Evolutionary conservation across 257 asterid genomes (phyloP).

Genomic region (Jacaranda copaia): DNA sequence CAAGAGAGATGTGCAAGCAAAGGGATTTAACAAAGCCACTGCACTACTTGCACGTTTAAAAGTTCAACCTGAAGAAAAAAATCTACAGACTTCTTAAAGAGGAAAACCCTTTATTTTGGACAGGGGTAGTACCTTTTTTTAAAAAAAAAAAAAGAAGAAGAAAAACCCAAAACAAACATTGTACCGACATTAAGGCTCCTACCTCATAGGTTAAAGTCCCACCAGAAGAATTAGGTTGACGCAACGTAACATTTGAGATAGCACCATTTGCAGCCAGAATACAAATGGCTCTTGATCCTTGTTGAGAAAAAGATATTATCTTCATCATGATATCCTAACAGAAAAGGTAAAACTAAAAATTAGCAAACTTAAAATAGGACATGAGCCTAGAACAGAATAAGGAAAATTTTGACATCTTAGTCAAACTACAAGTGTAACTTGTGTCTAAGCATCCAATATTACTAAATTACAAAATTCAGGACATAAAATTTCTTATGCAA

Average conservation of each 20-base stretch:
- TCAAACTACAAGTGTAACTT: neutral
- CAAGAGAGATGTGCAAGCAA: neutral
- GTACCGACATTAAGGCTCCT: neutral
- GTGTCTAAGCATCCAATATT: neutral
- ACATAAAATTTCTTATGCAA: neutral
- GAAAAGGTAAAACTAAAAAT: constrained; percentile 4
- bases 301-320: constrained; percentile 87
- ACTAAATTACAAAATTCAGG: constrained; percentile 1
- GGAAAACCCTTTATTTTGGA: neutral
- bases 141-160: no score
- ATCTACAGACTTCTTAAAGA: neutral
- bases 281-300: constrained; percentile 86
- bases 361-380: constrained; percentile 17
- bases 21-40: neutral
- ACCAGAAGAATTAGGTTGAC: constrained; percentile 89
- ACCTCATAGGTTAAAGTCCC: constrained; percentile 97
- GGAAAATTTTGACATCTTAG: constrained; percentile 5
- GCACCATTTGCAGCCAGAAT: constrained; percentile 86
- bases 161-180: no score
- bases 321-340: constrained; percentile 82
- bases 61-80: neutral
- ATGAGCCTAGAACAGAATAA: neutral
- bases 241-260: constrained; percentile 85
- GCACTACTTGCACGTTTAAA: neutral
- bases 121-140: neutral